These are phyloP conservation scores for Leccinum boreale DNA, from an alignment of 768 basidiomycete species.

Conservation along the genomic window DNA sequence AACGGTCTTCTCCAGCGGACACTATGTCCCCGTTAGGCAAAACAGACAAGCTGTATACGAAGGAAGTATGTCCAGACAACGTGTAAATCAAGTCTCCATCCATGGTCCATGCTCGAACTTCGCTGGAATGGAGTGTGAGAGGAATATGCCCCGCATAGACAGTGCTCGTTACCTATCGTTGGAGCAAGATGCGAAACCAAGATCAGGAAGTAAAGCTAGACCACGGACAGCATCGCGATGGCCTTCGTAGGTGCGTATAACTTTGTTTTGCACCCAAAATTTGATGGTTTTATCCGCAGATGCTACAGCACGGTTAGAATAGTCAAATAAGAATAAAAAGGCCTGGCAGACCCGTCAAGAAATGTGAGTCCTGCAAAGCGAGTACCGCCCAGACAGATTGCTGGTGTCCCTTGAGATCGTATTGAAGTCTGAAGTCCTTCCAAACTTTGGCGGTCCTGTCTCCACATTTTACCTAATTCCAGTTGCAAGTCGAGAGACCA, in stretches of 20 bases:
- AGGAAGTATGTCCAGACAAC: conserved; percentile 93
- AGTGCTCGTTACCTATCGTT: conserved; percentile 72
- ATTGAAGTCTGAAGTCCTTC: conserved; percentile 68
- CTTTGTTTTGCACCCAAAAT: conserved; percentile 78
- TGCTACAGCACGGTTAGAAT: conserved; percentile 41
- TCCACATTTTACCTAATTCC: neutral
- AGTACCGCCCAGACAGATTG: conserved; percentile 95
- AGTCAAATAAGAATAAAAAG: neutral
- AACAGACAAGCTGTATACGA: conserved; percentile 87
- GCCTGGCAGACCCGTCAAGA: conserved; percentile 71
- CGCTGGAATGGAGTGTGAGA: conserved; percentile 43
- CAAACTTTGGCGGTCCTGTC: conserved; percentile 91
- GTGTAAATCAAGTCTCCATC: conserved; percentile 74
- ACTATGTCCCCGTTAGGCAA: conserved; percentile 81
- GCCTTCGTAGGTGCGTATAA: conserved; percentile 71
- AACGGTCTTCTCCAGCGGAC: conserved; percentile 93
- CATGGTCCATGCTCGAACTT: conserved; percentile 90
- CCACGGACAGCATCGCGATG: conserved; percentile 92
- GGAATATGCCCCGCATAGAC: neutral
- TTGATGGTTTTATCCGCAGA: conserved; percentile 96
- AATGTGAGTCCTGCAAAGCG: conserved; percentile 70
- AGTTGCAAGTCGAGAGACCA: conserved; percentile 4
- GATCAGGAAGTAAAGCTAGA: conserved; percentile 73
- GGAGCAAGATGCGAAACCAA: conserved; percentile 92
- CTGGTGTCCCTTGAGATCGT: conserved; percentile 80